Conservation (phyloP, 2,329 filamentous ascomycete genomes). For the Orbilia javanica region DNA sequence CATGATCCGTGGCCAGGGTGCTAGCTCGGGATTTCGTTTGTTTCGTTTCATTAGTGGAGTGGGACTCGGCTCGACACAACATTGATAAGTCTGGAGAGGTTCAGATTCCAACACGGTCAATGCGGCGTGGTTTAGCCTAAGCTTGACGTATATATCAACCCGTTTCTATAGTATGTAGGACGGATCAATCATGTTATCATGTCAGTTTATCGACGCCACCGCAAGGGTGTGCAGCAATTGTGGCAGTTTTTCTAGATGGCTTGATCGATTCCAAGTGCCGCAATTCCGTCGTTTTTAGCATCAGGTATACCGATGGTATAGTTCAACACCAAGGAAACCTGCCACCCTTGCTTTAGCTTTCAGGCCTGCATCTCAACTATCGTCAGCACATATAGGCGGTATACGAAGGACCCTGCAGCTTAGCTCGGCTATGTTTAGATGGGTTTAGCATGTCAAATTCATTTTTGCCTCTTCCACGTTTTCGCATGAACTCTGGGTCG, state of each 20-base stretch:
- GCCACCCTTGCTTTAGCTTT: constrained; percentile 7
- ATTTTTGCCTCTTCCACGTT: constrained; percentile 25
- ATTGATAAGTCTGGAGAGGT: too few relatives aligned
- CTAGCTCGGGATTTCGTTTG: constrained; percentile 2
- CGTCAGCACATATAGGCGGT: not conserved
- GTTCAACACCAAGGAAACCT: not conserved
- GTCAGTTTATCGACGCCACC: constrained; percentile 22
- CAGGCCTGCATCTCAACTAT: not conserved
- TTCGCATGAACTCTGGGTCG: constrained; percentile 10
- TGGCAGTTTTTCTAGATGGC: constrained; percentile 16
- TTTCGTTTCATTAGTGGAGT: constrained; percentile 15
- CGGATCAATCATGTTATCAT: constrained; percentile 29
- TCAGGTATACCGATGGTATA: not conserved
- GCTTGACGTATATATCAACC: not conserved
- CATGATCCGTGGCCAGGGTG: constrained; percentile 17
- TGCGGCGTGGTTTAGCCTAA: constrained; percentile 23
- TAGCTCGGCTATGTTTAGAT: not conserved
- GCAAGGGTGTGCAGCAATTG: not conserved
- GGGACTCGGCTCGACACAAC: not conserved
- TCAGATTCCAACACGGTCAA: constrained; percentile 14
- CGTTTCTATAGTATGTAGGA: not conserved
- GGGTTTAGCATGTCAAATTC: not conserved
- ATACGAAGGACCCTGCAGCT: constrained; percentile 15
- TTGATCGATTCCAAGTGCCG: not conserved
- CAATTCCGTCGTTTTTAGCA: constrained; percentile 15